Conservation (phyloP, 1,139 yeast species). For the Geotrichum restrictum region DNA sequence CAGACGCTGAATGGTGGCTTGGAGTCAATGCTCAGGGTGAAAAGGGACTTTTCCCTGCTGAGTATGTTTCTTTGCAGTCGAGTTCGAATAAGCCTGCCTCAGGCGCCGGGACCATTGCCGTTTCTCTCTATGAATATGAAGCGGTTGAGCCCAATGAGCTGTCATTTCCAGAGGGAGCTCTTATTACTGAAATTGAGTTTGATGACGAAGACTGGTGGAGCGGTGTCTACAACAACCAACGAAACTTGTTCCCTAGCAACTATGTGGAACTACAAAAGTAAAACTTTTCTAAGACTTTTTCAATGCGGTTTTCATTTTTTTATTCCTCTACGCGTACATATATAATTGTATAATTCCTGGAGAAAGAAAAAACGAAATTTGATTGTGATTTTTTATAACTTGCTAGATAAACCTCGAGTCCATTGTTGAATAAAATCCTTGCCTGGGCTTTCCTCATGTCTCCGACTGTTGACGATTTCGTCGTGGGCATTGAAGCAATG, state of each 20-base stretch:
- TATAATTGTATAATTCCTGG: too few relatives aligned
- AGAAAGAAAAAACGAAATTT: background rate
- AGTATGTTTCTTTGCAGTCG: slow-evolving; percentile 52
- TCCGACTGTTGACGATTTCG: slow-evolving; percentile 34
- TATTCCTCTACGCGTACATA: too few relatives aligned
- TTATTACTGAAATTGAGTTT: slow-evolving; percentile 75
- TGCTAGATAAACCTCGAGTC: slow-evolving; percentile 22
- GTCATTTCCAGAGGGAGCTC: slow-evolving; percentile 75
- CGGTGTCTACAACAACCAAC: slow-evolving; percentile 72
- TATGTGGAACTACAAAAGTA: slow-evolving; percentile 55
- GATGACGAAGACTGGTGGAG: slow-evolving; percentile 98
- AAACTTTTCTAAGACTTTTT: background rate
- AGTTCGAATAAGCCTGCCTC: slow-evolving; percentile 40
- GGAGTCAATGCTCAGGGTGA: slow-evolving; percentile 61
- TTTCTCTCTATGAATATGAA: slow-evolving; percentile 81
- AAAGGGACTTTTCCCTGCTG: slow-evolving; percentile 70
- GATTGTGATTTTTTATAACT: slow-evolving; percentile 7
- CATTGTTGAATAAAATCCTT: slow-evolving; percentile 30
- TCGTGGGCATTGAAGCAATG: slow-evolving; percentile 30
- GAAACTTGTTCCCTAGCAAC: slow-evolving; percentile 87
- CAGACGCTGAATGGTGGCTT: slow-evolving; percentile 81
- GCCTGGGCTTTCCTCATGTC: slow-evolving; percentile 35
- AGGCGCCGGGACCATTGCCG: too few relatives aligned
- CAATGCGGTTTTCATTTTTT: too few relatives aligned
- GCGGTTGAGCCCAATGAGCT: slow-evolving; percentile 90